Base-by-base conservation (phyloP, 1,139 yeast species). In the Yamadazyma spencermartinsiae region DNA sequence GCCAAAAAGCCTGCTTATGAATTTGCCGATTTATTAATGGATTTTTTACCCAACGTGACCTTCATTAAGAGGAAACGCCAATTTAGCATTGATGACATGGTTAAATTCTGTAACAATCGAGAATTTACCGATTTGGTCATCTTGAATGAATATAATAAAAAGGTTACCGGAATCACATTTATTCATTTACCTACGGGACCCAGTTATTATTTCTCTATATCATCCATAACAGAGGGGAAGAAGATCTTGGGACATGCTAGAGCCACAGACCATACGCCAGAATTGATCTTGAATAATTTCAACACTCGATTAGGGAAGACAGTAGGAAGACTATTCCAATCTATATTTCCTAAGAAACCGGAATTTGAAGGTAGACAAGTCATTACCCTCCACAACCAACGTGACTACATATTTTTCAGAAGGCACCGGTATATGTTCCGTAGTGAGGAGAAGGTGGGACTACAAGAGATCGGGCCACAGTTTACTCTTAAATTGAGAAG, bases 401-500 rank as follows among this genome's bases (percentile, higher is more conserved):
- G 98, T 68, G 98, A 92, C 61, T 94, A 76, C 59, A 86, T 92
- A 35, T 92, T 92, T 56, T 89, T 92, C 74, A 78, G 98, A 63
- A 81, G 98, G 65, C 98, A 92, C 59, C 78, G 98, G 55, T 92
- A 92, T 56, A 71, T 88, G 6, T 92, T 92, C 66, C 76, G 80
- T 54, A 86, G 89, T 58, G 96, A 89, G 49, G 95, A 88, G 58
- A 82, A 80, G 54, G 98, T 90, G 2, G 98, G 98, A 4, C 68
- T 92, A 38, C 98, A 92, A 57, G 98, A 94, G 57, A 70, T 92
- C 35, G 98, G 98, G 0, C 98, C 98, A 0, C 96, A 90, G 61
- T 94, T 92, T 60, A 94, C 98, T 0, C 66, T 92, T 57, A 84
- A 86, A 57, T 69, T 94, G 49, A 77, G 96, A 60, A 75, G 98